A percentile compares a stretch with the other conserved stretches of the same genome.
These are phyloP conservation scores for Gossypium aridum DNA, from an alignment of 441 rosid genomes.

Conservation along the genomic window DNA sequence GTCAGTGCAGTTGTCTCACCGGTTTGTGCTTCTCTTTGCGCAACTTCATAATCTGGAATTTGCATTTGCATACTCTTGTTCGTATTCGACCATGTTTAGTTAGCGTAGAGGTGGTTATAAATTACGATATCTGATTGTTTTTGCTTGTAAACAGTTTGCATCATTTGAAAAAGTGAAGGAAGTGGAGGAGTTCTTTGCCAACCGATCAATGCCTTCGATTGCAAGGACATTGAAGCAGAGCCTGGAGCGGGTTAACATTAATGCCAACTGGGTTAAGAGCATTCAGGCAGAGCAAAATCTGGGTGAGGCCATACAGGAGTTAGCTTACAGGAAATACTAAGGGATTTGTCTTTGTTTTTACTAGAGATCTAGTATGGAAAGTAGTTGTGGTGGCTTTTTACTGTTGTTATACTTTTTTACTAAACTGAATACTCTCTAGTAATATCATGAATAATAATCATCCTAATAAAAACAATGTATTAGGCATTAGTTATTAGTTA, in stretches of 20 bases:
- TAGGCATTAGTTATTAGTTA: background rate
- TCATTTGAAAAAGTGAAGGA: conserved; percentile 73
- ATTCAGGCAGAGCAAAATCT: conserved; percentile 38
- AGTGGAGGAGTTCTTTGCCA: conserved; percentile 76
- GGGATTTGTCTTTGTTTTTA: background rate
- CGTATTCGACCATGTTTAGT: background rate
- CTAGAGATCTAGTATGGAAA: background rate
- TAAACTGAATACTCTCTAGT: background rate
- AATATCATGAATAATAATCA: background rate
- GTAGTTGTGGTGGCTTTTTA: background rate
- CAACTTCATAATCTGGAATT: background rate
- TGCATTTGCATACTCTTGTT: background rate
- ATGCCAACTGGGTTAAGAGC: conserved; percentile 77
- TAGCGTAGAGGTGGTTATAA: background rate
- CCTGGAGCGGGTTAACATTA: conserved; percentile 66
- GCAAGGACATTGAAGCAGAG: conserved; percentile 95
- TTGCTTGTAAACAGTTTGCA: conserved; percentile 48
- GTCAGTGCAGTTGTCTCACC: conserved; percentile 68
- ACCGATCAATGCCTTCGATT: conserved; percentile 49
- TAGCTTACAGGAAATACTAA: conserved; percentile 46
- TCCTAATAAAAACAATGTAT: background rate
- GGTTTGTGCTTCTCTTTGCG: conserved; percentile 31
- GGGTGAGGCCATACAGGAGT: conserved; percentile 37
- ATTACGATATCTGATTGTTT: background rate
- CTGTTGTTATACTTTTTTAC: background rate